Percentiles rank a stretch among this genome's conserved stretches.
phyloP scores from a whole-genome alignment of 495 filamentous ascomycete genomes.

The Penicillium waksmanii region DNA sequence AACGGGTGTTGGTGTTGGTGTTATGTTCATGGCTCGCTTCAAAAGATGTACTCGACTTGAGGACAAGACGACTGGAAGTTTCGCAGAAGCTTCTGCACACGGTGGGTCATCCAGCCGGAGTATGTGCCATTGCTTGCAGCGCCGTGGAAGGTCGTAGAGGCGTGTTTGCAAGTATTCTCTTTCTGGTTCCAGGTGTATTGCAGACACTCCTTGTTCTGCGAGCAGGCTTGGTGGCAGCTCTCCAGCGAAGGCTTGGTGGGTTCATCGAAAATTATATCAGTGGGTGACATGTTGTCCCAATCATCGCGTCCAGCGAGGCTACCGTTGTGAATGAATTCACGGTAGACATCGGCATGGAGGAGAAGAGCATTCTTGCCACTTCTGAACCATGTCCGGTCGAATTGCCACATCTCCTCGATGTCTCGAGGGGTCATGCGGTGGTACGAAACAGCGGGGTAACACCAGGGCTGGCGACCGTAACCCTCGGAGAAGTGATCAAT shows the following conservation, averaged over 20 bases:
- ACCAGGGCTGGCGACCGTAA: constrained; percentile 50
- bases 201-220: constrained; percentile 41
- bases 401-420: constrained; percentile 46
- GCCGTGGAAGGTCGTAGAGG: constrained; percentile 35
- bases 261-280: constrained; percentile 23
- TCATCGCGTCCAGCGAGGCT: constrained; percentile 24
- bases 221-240: constrained; percentile 42
- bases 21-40: background rate
- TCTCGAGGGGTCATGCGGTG: constrained; percentile 51
- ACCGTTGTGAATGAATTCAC: constrained; percentile 28
- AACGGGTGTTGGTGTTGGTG: background rate
- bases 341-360: constrained; percentile 41
- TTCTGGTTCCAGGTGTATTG: constrained; percentile 44
- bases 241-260: constrained; percentile 29
- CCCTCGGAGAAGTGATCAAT: constrained; percentile 46
- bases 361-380: constrained; percentile 33
- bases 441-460: constrained; percentile 51
- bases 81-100: constrained; percentile 31
- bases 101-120: constrained; percentile 38
- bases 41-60: constrained; percentile 32
- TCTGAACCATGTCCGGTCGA: constrained; percentile 51
- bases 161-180: constrained; percentile 34
- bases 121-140: constrained; percentile 24
- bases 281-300: constrained; percentile 39
- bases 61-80: constrained; percentile 33